A percentile compares a stretch with the other conserved stretches of the same genome.
These are phyloP conservation scores for Haematococcus lacustris DNA, from an alignment of 139 green algal species.

Conservation along the genomic window DNA sequence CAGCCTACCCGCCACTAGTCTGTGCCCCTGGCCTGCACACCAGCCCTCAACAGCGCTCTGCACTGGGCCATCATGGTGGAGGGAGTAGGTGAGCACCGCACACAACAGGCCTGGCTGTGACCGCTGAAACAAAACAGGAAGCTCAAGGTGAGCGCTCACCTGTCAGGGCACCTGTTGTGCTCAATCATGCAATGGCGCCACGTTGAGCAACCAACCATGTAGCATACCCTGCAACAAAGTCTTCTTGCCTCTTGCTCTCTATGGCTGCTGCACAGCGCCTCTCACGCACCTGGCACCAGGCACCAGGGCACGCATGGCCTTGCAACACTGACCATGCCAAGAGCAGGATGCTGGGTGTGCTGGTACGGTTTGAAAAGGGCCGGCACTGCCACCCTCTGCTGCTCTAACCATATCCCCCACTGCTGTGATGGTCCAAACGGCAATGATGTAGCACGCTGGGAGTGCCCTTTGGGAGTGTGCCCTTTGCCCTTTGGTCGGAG, in stretches of 20 bases:
- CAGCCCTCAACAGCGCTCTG: too few species aligned
- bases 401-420: neutral
- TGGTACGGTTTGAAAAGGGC: neutral
- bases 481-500: too few species aligned
- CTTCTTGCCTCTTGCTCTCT: neutral
- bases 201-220: constrained; percentile 1
- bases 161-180: too few species aligned
- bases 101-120: too few species aligned
- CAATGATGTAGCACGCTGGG: neutral
- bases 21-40: too few species aligned
- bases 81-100: too few species aligned
- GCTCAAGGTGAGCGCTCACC: too few species aligned
- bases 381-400: neutral
- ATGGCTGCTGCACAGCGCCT: neutral
- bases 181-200: too few species aligned
- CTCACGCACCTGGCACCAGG: neutral
- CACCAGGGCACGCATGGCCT: neutral
- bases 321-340: neutral
- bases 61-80: too few species aligned
- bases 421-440: neutral
- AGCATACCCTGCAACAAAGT: neutral
- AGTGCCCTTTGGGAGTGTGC: neutral
- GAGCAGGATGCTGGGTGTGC: neutral
- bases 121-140: too few species aligned
- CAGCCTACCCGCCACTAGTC: too few species aligned